These are phyloP conservation scores for Mycena sp. DNA, from an alignment of 1,284 basidiomycete genomes.

Conservation along the genomic window DNA sequence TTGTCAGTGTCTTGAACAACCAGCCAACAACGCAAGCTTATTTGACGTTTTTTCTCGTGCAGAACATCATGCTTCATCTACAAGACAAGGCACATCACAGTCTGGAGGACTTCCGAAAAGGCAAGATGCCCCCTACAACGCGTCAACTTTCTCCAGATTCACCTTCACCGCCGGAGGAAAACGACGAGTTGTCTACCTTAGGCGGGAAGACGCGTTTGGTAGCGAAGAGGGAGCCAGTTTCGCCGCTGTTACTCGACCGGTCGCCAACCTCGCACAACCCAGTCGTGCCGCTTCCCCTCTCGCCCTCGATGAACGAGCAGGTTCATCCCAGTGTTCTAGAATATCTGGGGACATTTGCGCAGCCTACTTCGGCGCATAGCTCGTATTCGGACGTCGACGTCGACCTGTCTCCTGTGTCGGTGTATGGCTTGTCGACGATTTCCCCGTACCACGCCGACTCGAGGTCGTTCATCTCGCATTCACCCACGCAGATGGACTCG, in stretches of 20 bases:
- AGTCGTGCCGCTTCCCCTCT: conserved; percentile 66
- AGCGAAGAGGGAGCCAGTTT: conserved; percentile 67
- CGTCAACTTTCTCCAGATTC: conserved; percentile 59
- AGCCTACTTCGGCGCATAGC: conserved; percentile 38
- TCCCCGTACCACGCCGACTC: conserved; percentile 27
- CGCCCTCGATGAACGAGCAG: conserved; percentile 49
- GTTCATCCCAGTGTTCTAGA: conserved; percentile 70
- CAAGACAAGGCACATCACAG: conserved; percentile 73
- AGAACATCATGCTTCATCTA: conserved; percentile 60
- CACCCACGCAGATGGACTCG: conserved; percentile 32
- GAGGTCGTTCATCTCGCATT: conserved; percentile 33
- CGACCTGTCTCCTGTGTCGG: conserved; percentile 49
- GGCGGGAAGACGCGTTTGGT: conserved; percentile 79
- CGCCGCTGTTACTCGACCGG: conserved; percentile 63
- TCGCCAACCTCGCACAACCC: conserved; percentile 77
- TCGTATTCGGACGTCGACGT: conserved; percentile 49
- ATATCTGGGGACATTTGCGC: conserved; percentile 72
- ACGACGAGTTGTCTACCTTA: conserved; percentile 76
- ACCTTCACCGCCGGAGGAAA: conserved; percentile 59
- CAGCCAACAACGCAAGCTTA: neutral
- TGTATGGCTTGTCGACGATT: conserved; percentile 46
- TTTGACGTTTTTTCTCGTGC: neutral
- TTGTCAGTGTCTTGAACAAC: conserved; percentile 54
- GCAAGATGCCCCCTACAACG: conserved; percentile 57
- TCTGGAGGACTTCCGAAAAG: conserved; percentile 69